Evolutionary conservation across 2,329 filamentous ascomycete species (phyloP), one percentile per base, ranked within the genome.

Genomic region (Fusarium drepaniforme): DNA sequence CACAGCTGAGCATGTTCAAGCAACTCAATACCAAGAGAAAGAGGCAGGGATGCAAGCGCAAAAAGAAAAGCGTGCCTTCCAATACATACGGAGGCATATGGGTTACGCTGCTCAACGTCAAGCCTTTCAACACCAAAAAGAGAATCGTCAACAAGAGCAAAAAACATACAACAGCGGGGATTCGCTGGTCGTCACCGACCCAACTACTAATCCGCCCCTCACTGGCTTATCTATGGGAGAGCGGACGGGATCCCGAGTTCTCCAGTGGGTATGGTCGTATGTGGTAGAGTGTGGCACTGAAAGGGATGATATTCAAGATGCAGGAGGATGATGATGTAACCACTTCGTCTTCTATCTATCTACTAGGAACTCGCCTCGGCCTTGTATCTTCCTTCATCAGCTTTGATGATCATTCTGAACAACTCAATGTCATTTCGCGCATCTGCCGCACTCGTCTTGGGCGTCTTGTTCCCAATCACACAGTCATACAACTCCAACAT

Each of bases 401-500:
- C 35, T 35, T 37, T 58, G 21, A 58, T 25, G 21, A 58, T 58
- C 68, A 74, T 74, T 3, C 4, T 13, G 23, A 77, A 83, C 2
- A 83, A 57, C 42, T 82, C 79, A 8, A 83, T 59, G 18, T 83
- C 82, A 3, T 81, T 65, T 38, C 74, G 68, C 3, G 81, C 78
- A 64, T 83, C 82, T 7, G 46, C 57, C 2, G 75, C 74, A 1
- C 71, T 78, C 2, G 81, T 83, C 65, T 83, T 83, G 3, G 77
- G 70, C 6, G 68, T 16, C 53, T 70, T 77, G 0, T 58, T 71
- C 8, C 78, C 61, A 2, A 78, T 64, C 1, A 80, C 77, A 15
- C 76, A 78, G 2, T 79, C 75, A 25, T 83, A 82, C 21, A 85
- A 68, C 25, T 83, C 79, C 35, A 80, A 64, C 68, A 85, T 77